These are phyloP conservation scores for Rhodosporidiobolus odoratus DNA, from an alignment of 768 basidiomycete genomes.

Conservation along the genomic window DNA sequence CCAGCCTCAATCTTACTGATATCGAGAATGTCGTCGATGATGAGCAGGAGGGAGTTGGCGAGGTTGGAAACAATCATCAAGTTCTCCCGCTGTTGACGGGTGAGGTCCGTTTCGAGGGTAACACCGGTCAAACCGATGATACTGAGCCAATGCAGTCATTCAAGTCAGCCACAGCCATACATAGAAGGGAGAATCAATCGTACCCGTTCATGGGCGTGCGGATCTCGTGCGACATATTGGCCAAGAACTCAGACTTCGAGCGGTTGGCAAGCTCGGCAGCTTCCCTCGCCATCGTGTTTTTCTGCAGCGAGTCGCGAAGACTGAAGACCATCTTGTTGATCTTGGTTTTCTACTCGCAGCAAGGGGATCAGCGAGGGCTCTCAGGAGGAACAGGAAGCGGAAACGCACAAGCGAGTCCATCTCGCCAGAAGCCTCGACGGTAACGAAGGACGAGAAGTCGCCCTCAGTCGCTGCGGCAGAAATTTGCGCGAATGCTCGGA, in stretches of 20 bases:
- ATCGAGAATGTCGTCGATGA: conserved; percentile 99
- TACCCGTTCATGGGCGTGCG: conserved; percentile 97
- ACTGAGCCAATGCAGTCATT: conserved; percentile 77
- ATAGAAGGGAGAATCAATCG: not conserved
- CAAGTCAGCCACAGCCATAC: conserved; percentile 11
- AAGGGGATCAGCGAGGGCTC: too few relatives aligned
- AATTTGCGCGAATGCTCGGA: conserved; percentile 97
- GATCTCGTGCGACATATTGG: conserved; percentile 90
- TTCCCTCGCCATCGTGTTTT: conserved; percentile 95
- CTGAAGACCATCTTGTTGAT: conserved; percentile 99
- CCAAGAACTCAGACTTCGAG: conserved; percentile 95
- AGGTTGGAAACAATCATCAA: conserved; percentile 89
- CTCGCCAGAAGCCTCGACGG: conserved; percentile 95
- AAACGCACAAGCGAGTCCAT: conserved; percentile 99
- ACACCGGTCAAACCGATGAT: conserved; percentile 99
- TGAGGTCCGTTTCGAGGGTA: conserved; percentile 91
- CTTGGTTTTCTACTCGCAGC: too few relatives aligned
- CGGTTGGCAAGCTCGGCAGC: conserved; percentile 97
- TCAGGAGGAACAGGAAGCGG: too few relatives aligned
- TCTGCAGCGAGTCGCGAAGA: conserved; percentile 91
- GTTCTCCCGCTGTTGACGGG: conserved; percentile 89
- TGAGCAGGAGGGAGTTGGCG: conserved; percentile 83
- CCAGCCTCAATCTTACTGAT: conserved; percentile 99
- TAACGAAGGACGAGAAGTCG: conserved; percentile 97
- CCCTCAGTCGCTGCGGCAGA: conserved; percentile 98